Conservation (phyloP, 139 green algal genomes). For the Chlorella sorokiniana region DNA sequence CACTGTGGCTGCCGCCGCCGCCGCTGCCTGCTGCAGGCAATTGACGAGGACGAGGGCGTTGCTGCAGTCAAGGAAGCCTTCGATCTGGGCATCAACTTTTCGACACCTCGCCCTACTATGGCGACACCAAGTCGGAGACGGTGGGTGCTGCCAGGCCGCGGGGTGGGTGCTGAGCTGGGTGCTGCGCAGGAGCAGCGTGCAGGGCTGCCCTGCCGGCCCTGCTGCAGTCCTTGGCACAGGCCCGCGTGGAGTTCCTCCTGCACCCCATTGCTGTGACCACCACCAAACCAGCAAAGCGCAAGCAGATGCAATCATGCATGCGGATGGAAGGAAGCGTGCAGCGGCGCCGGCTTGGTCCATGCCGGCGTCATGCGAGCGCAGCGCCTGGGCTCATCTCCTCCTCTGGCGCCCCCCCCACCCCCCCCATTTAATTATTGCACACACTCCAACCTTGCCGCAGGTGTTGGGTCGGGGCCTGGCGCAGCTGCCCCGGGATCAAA, state of each 20-base stretch:
- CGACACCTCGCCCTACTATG: constrained; percentile 96
- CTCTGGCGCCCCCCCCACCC: neutral
- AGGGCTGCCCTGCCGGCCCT: too few relatives aligned
- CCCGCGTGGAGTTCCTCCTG: too few relatives aligned
- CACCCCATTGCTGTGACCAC: too few relatives aligned
- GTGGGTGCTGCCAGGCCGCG: constrained; percentile 40
- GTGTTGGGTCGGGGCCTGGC: constrained; percentile 78
- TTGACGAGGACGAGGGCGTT: constrained; percentile 71
- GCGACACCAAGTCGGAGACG: constrained; percentile 77
- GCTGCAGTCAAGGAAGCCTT: constrained; percentile 83
- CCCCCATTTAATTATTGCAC: neutral
- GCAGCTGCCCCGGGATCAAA: constrained; percentile 75
- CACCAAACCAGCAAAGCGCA: too few relatives aligned
- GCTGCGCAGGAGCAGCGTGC: neutral
- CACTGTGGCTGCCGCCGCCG: neutral
- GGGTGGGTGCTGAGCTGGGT: neutral
- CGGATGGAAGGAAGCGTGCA: too few relatives aligned
- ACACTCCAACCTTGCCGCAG: constrained; percentile 43
- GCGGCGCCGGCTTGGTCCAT: too few relatives aligned
- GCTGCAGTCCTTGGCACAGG: too few relatives aligned
- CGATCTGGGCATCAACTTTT: constrained; percentile 93
- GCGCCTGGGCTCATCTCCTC: too few relatives aligned
- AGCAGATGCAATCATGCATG: too few relatives aligned
- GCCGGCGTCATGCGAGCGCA: too few relatives aligned
- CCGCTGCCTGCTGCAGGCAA: constrained; percentile 49